Evolutionary conservation across 495 filamentous ascomycete species (phyloP), one percentile per base, ranked within the genome.

Genomic region (Xylaria telfairii): DNA sequence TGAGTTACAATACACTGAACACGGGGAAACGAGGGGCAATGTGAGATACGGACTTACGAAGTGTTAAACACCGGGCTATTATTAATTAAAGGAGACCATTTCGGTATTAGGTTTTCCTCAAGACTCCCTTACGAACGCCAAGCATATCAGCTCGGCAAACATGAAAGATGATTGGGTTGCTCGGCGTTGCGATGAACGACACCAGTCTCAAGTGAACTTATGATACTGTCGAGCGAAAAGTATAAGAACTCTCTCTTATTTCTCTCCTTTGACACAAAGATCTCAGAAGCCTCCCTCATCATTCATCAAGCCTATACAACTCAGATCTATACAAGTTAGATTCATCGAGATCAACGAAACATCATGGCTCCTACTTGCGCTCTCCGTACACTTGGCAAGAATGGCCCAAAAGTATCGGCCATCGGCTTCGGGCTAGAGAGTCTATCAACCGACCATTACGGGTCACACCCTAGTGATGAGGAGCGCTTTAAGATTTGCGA

Each of bases 401-500:
- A 86, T 79, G 87, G 88, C 21, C 86, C 83, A 32, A 56, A 74
- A 30, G 82, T 90, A 5, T 80, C 89, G 3, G 75, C 83, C 17
- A 56, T 89, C 0, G 89, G 89, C 42, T 82, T 85, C 26, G 88
- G 88, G 1, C 75, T 85, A 19, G 88, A 89, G 87, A 83, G 83
- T 13, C 26, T 88, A 68, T 77, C 81, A 10, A 17, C 17, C 13
- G 4, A 47, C 0, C n/a, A 24, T 44, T 89, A 88, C 68, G 86
- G 86, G 13, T 17, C 70, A 1, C 10, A 73, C 19, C 71, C 80
- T 0, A 71, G 71, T 37, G 83, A 88, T 49, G 81, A 85, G 64
- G 84, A 86, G 34, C 82, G 83, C n/a, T 85, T 88, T 54, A 72
- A 74, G 12, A 6, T 89, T 26, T 82, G 87, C 0, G 86, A 89